phyloP scores from a whole-genome alignment of 75 land plant species.

The Cryptomeria japonica region DNA sequence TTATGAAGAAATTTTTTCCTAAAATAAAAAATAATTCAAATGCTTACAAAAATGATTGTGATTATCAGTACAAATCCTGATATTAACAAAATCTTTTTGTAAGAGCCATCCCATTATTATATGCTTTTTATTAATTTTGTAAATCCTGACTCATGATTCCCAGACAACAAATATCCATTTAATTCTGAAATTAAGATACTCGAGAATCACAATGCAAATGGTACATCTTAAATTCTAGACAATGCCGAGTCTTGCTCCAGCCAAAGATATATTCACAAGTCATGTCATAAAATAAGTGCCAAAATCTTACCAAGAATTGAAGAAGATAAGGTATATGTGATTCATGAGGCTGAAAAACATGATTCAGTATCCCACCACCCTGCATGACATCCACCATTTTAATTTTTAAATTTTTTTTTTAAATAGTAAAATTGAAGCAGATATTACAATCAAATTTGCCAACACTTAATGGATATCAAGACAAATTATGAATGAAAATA shows the following conservation, averaged over 20 bases:
- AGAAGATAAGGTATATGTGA: conserved; percentile 54
- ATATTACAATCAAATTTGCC: neutral
- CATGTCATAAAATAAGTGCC: neutral
- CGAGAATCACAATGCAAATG: neutral
- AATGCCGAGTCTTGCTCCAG: neutral
- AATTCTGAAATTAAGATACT: neutral
- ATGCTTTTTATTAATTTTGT: neutral
- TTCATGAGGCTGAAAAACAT: conserved; percentile 48
- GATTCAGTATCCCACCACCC: conserved; percentile 56
- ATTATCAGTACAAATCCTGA: neutral
- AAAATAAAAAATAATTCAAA: no score
- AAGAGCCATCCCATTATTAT: neutral
- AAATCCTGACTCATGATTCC: neutral
- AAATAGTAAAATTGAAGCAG: neutral
- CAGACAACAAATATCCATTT: neutral
- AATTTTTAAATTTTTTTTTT: no score
- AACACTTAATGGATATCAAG: neutral
- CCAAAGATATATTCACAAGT: neutral
- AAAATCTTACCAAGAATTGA: conserved; percentile 36
- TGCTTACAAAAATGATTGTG: neutral
- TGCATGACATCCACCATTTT: conserved; percentile 14
- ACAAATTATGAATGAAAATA: conserved; percentile 1
- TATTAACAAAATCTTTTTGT: neutral
- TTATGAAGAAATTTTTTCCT: neutral
- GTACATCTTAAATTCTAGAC: neutral